phyloP scores from a whole-genome alignment of 2,329 filamentous ascomycete species.

The Alternaria solani region DNA sequence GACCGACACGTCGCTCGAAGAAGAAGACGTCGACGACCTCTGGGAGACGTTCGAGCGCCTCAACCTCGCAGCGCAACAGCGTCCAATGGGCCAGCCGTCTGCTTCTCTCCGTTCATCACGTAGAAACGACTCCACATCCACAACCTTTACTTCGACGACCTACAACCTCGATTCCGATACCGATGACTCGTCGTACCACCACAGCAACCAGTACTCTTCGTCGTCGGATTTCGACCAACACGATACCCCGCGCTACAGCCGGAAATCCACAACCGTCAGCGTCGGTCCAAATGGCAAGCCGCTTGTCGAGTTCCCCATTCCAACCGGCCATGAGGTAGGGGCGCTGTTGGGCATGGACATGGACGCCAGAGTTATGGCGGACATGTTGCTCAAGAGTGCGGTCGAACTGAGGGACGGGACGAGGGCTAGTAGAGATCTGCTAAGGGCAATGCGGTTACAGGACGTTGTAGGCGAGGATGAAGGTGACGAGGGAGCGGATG shows the following conservation, averaged over 20 bases:
- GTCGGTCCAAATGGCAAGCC: slow-evolving; percentile 44
- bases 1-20: slow-evolving; percentile 43
- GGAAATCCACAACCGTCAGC: slow-evolving; percentile 33
- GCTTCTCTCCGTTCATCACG: slow-evolving; percentile 22
- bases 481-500: slow-evolving; percentile 1
- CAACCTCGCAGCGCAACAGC: slow-evolving; percentile 18
- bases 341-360: slow-evolving; percentile 30
- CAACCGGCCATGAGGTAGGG: slow-evolving; percentile 40
- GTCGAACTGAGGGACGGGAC: slow-evolving; percentile 43
- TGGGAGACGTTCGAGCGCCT: slow-evolving; percentile 45
- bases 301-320: slow-evolving; percentile 46
- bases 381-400: slow-evolving; percentile 42
- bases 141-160: slow-evolving; percentile 12
- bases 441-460: slow-evolving; percentile 43
- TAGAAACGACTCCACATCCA: slow-evolving; percentile 29
- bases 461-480: slow-evolving; percentile 30
- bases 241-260: slow-evolving; percentile 8
- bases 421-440: slow-evolving; percentile 39
- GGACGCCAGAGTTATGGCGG: slow-evolving; percentile 31
- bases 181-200: slow-evolving; percentile 29
- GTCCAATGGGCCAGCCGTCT: slow-evolving; percentile 22
- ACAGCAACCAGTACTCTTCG: slow-evolving; percentile 25
- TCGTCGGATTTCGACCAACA: slow-evolving; percentile 31
- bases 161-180: slow-evolving; percentile 13
- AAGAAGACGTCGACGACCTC: slow-evolving; percentile 48